Percentiles rank a stretch among this genome's conserved stretches.
These are phyloP conservation scores for Quercus gilva DNA, from an alignment of 306 rosid genomes.

Conservation along the genomic window DNA sequence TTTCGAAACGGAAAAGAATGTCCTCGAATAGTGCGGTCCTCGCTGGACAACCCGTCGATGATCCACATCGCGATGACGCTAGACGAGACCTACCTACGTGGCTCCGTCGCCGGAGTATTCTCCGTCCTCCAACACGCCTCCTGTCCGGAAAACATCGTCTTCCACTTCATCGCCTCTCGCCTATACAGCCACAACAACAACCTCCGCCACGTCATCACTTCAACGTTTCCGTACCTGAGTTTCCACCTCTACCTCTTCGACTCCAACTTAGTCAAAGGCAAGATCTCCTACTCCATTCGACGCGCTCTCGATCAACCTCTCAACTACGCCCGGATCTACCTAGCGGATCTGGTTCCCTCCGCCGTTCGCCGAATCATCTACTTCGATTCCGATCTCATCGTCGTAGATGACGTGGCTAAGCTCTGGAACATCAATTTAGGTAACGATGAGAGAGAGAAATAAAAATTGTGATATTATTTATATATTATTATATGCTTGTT, in stretches of 20 bases:
- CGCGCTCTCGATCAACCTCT: constrained; percentile 89
- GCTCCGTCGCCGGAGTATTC: constrained; percentile 80
- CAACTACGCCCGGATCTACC: constrained; percentile 86
- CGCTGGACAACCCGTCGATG: constrained; percentile 37
- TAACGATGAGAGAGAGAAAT: background rate
- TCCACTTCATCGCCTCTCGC: constrained; percentile 72
- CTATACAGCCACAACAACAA: constrained; percentile 35
- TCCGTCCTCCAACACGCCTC: constrained; percentile 87
- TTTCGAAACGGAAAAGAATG: constrained; percentile 79
- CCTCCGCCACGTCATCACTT: constrained; percentile 58
- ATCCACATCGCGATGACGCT: constrained; percentile 93
- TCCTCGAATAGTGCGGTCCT: constrained; percentile 29
- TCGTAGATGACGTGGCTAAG: constrained; percentile 85
- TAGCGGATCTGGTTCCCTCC: constrained; percentile 65
- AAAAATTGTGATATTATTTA: too few relatives aligned
- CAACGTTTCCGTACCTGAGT: constrained; percentile 72
- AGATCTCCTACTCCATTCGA: constrained; percentile 78
- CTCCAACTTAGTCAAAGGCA: constrained; percentile 63
- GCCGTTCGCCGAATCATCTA: constrained; percentile 66
- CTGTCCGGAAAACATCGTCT: constrained; percentile 77
- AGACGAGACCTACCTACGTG: constrained; percentile 81
- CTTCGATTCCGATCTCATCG: constrained; percentile 86
- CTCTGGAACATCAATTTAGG: constrained; percentile 72
- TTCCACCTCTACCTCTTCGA: constrained; percentile 79
- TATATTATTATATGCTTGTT: too few relatives aligned